phyloP scores from a whole-genome alignment of 345 rosid genomes.

The Lenwebbia sp. region DNA sequence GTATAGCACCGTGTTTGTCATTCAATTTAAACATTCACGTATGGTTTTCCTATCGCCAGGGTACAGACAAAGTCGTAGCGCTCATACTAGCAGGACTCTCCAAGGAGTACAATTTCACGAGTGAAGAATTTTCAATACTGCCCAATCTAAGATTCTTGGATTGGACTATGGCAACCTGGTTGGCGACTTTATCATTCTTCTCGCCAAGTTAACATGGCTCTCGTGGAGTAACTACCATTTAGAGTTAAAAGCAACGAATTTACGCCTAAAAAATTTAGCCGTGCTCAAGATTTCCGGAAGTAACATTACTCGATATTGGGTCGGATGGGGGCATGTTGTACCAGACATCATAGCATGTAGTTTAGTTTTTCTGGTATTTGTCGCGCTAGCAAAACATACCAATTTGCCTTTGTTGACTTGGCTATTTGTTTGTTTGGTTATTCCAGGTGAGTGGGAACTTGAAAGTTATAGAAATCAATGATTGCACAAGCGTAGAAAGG shows the following conservation, averaged over 20 bases:
- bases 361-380: fast-evolving
- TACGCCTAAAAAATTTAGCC: not conserved
- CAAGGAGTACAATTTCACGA: not conserved
- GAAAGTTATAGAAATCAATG: not conserved
- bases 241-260: not conserved
- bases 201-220: not conserved
- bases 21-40: too few relatives aligned
- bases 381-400: not conserved
- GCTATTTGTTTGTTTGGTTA: not conserved
- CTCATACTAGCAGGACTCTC: not conserved
- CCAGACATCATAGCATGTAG: not conserved
- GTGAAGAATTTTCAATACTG: not conserved
- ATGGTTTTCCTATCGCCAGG: too few relatives aligned
- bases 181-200: not conserved
- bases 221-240: not conserved
- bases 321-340: too few relatives aligned
- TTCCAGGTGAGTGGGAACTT: too few relatives aligned
- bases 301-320: not conserved
- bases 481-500: not conserved
- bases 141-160: not conserved
- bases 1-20: not conserved
- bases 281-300: not conserved
- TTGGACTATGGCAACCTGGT: not conserved
- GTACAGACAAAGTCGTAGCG: not conserved
- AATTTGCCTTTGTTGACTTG: too few relatives aligned